Evolutionary conservation across 345 rosid species (phyloP).

Genomic region (Aquilaria malaccensis): DNA sequence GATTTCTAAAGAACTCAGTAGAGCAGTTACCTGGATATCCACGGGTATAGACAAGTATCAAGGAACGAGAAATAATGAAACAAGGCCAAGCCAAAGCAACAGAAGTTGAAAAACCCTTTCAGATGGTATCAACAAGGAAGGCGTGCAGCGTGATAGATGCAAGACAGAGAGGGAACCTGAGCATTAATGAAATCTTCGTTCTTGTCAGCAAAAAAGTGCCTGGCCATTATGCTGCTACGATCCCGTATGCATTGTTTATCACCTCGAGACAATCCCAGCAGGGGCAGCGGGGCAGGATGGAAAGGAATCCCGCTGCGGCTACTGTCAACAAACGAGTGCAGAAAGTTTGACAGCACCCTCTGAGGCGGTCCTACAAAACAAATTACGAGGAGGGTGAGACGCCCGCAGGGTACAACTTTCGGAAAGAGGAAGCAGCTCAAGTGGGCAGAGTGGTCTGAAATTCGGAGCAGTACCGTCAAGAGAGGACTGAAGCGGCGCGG

Average conservation of each 20-base stretch:
- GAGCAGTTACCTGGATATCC: constrained; percentile 65
- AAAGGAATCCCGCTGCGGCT: constrained; percentile 83
- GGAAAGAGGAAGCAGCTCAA: constrained; percentile 4
- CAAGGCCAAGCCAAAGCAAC: not conserved
- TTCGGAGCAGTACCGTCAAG: constrained; percentile 46
- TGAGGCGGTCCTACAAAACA: constrained; percentile 85
- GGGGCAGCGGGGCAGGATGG: constrained; percentile 73
- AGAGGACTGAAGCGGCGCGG: constrained; percentile 43
- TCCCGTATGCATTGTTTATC: constrained; percentile 99
- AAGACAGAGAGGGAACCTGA: constrained; percentile 46
- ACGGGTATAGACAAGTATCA: constrained; percentile 8
- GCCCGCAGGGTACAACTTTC: not conserved
- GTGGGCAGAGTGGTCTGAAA: constrained; percentile 4
- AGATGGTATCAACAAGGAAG: not conserved
- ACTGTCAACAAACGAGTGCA: constrained; percentile 93
- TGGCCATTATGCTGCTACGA: constrained; percentile 97
- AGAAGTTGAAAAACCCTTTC: not conserved
- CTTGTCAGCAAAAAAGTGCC: constrained; percentile 86
- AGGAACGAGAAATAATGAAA: not conserved
- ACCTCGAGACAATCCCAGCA: constrained; percentile 78
- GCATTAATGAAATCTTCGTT: constrained; percentile 84
- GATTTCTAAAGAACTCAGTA: constrained; percentile 85
- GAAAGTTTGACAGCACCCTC: constrained; percentile 69
- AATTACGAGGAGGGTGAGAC: not conserved
- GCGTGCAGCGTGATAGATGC: constrained; percentile 1